These are phyloP conservation scores for Harringtonia lauricola DNA, from an alignment of 2,329 filamentous ascomycete genomes.

Conservation along the genomic window DNA sequence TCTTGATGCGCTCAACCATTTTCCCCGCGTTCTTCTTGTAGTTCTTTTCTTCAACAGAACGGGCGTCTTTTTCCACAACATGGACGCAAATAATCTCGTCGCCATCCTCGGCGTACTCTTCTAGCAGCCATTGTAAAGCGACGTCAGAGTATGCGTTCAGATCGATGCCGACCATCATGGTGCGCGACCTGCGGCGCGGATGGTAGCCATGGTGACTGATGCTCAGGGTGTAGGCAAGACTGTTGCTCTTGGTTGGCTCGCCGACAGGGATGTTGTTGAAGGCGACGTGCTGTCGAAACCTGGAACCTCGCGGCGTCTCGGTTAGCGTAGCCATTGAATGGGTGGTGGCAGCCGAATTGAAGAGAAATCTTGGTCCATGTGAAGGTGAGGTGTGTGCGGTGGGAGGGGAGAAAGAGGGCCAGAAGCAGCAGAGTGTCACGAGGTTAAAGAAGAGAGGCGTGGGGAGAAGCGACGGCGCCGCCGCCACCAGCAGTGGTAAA, in stretches of 20 bases:
- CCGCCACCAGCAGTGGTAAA: neutral
- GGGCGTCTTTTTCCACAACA: slow-evolving; percentile 75
- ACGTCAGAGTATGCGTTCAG: slow-evolving; percentile 88
- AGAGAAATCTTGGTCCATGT: neutral
- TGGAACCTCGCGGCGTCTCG: slow-evolving; percentile 24
- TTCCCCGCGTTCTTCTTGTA: slow-evolving; percentile 68
- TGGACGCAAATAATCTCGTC: slow-evolving; percentile 87
- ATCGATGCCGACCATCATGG: slow-evolving; percentile 84
- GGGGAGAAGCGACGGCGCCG: slow-evolving; percentile 1
- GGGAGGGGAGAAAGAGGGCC: neutral
- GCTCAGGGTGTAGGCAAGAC: slow-evolving; percentile 67
- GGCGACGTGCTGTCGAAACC: slow-evolving; percentile 47
- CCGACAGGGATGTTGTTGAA: slow-evolving; percentile 49
- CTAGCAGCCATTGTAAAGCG: slow-evolving; percentile 83
- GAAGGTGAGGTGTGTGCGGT: neutral
- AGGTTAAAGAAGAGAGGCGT: slow-evolving; percentile 1
- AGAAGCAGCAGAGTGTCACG: neutral
- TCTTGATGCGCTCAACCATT: slow-evolving; percentile 65
- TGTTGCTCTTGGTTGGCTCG: slow-evolving; percentile 48
- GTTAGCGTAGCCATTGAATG: slow-evolving; percentile 40
- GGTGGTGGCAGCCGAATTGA: slow-evolving; percentile 1
- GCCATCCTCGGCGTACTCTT: slow-evolving; percentile 85
- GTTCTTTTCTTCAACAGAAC: slow-evolving; percentile 51
- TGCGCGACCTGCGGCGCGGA: slow-evolving; percentile 67
- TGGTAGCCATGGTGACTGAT: slow-evolving; percentile 81